Base-by-base conservation (phyloP, 805 yeast species). In the Starmerella sirachaensis region DNA sequence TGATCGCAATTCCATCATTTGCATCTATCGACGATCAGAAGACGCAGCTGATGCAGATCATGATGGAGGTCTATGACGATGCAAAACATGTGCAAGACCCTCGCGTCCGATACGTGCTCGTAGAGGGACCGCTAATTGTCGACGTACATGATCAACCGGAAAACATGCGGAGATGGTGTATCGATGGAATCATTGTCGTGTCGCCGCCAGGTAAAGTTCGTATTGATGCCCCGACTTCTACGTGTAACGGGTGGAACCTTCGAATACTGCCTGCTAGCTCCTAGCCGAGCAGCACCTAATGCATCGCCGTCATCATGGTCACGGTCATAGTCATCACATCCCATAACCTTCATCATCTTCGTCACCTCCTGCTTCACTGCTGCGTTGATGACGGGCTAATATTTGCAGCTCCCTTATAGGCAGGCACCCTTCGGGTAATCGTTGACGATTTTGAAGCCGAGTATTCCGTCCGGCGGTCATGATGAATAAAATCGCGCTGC, bases 181-280 rank as follows among this genome's bases (percentile, higher is more conserved):
- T 79, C 10, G 91, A 79, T 55, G 91, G 91, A 0, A 58, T 68
- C 14, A 74, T 72, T 2, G 51, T 69, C 12, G 43, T 51, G 11
- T 45, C 50, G 2, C 51, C 55, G 2, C 45, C 51, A 4, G 52
- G 59, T 18, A 29, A 17, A 26, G 57, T 49, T 13, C 18, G 16
- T 8, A 27, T 57, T 6, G 35, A 41, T 18, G n/a, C 42, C 5
- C 50, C 60, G 1, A 18, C 50, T 4, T 24, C 13, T 18, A 23
- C 8, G 6, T 46, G 31, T 43, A 48, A 50, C 12, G 59, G 59
- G 6, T 58, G 62, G 62, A 26, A 31, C n/a, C 41, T 57, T 23
- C 38, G 19, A 22, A 27, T 40, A 7, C 25, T 42, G 13, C 28
- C 33, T 12, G 16, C 19, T 13, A 12, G 7, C 31, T 6, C 20